These are phyloP conservation scores for Corrigiola litoralis DNA, from an alignment of 179 eudicot genomes.

Conservation along the genomic window DNA sequence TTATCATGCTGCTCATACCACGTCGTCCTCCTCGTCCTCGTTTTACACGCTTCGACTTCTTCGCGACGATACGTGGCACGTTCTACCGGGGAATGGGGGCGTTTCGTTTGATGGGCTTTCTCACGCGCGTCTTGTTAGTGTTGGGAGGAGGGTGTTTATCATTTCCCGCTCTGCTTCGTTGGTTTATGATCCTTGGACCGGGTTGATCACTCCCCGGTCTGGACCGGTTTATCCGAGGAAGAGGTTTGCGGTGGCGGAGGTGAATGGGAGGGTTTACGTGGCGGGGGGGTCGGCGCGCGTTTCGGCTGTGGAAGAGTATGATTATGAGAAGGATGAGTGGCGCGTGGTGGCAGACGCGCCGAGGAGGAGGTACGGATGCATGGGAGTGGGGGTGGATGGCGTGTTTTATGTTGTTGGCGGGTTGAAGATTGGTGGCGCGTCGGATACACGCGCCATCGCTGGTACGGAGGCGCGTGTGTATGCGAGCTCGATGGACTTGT, in stretches of 20 bases:
- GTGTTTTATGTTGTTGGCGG: slow-evolving; percentile 77
- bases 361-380: slow-evolving; percentile 66
- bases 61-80: slow-evolving; percentile 34
- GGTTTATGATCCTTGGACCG: slow-evolving; percentile 63
- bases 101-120: slow-evolving; percentile 20
- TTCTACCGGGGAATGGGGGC: slow-evolving; percentile 14
- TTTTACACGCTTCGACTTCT: slow-evolving; percentile 36
- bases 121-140: slow-evolving; percentile 22
- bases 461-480: slow-evolving; percentile 44
- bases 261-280: slow-evolving; percentile 52
- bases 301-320: slow-evolving; percentile 64
- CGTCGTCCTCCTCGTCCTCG: slow-evolving; percentile 23
- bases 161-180: slow-evolving; percentile 35
- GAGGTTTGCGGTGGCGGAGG: slow-evolving; percentile 60
- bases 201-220: slow-evolving; percentile 26
- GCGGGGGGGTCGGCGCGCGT: slow-evolving; percentile 61
- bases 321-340: slow-evolving; percentile 52
- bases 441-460: slow-evolving; percentile 33
- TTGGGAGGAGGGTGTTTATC: slow-evolving; percentile 49
- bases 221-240: slow-evolving; percentile 45
- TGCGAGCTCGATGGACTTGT: slow-evolving; percentile 82
- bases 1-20: no score
- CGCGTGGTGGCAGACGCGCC: slow-evolving; percentile 61
- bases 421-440: slow-evolving; percentile 42
- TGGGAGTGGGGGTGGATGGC: slow-evolving; percentile 58